Conservation (phyloP, 73 alveolate genomes). For the Paramecium caudatum region DNA sequence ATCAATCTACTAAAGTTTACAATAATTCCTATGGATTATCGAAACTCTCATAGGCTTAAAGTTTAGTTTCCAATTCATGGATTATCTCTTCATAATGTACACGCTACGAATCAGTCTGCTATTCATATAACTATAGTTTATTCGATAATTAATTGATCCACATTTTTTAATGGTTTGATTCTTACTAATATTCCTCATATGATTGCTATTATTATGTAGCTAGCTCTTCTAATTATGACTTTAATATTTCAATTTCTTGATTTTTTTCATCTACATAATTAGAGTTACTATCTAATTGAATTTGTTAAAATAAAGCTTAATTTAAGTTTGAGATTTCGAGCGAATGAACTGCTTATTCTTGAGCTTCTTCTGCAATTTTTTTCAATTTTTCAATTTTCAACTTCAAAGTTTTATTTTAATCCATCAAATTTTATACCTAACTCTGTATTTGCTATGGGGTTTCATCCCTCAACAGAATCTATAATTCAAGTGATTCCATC, state of each 20-base stretch:
- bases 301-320: conserved; percentile 12
- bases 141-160: conserved; percentile 24
- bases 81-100: not conserved
- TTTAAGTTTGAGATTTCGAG: conserved; percentile 6
- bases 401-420: not conserved
- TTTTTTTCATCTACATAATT: not conserved
- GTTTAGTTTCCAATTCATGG: not conserved
- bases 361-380: conserved; percentile 14
- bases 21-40: not conserved
- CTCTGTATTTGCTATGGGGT: not conserved
- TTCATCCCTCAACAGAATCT: not conserved
- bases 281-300: not conserved
- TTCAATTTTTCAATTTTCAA: not conserved
- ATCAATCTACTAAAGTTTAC: not conserved
- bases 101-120: not conserved
- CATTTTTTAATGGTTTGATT: conserved; percentile 13
- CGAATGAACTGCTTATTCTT: conserved; percentile 32
- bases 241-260: conserved; percentile 8
- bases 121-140: conserved; percentile 1
- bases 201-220: conserved; percentile 10
- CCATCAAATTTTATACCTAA: not conserved
- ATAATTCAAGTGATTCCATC: conserved; percentile 10
- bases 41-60: conserved; percentile 23
- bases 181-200: conserved; percentile 1
- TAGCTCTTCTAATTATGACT: not conserved